Evolutionary conservation across 768 basidiomycete species (phyloP), one percentile per base, ranked within the genome.

Genomic region (Hygrocybe coccinea): DNA sequence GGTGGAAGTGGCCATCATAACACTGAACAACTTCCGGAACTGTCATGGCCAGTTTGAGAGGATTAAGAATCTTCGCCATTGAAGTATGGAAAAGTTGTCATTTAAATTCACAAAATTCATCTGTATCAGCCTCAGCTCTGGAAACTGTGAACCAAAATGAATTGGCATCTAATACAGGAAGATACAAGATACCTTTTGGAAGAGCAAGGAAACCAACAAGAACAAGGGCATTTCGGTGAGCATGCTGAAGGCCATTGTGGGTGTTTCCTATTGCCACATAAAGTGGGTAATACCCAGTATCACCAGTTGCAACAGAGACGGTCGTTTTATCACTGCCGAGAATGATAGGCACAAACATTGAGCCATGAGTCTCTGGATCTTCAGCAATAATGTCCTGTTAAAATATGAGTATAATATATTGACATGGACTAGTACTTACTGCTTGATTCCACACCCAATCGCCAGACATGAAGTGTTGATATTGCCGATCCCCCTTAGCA

Each of bases 291-390:
- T 70, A 74, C 33, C 73, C 71, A 24, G 71, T 64, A 41, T 75
- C 68, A 0, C 73, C 72, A 0, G 74, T 76, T 0, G 65, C 69
- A 12, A 72, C 69, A 0, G 71, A 76, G 0, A 76, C 73, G 0
- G 72, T 76, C 0, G 75, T 77, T 54, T 77, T 77, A 53, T 78
- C 71, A 50, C 70, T 74, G 1, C 74, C 73, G 1, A 59, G 56
- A 11, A 76, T 55, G n/a, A 74, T 56, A 0, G 68, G 64, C 3
- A 69, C 60, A 17, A 71, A 57, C 59, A 71, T 66, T 0, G 68
- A 54, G 5, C 74, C 74, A 39, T 65, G 64, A 8, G 59, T 67
- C 21, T 38, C 21, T 5, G 62, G 50, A 52, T 68, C 55, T 19
- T 59, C 22, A 2, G 64, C 51, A 54, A 71, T 69, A 12, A 50